Evolutionary conservation across 192 early-diverging fungal species (phyloP).

Genomic region (Chytriomyces sp.): DNA sequence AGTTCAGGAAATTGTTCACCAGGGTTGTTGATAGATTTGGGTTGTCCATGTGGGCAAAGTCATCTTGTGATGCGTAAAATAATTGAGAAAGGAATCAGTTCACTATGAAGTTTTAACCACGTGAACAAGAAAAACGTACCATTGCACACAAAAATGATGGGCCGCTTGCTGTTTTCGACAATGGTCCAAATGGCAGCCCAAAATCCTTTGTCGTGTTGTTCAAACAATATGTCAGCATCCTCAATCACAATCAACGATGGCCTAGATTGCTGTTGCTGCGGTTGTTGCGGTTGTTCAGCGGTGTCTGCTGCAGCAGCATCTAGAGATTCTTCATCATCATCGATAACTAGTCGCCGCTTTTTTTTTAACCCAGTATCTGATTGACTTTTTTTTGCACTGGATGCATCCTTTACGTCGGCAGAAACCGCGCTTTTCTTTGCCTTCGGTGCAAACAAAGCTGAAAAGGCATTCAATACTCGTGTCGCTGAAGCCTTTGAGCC

Average conservation of each 20-base stretch:
- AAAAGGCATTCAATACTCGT: background rate
- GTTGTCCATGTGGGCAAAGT: too few species aligned
- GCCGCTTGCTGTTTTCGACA: conserved; percentile 72
- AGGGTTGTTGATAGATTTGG: background rate
- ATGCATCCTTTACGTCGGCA: background rate
- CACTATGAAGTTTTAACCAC: too few species aligned
- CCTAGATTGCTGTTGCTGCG: conserved; percentile 17
- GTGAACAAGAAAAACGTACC: conserved; percentile 22
- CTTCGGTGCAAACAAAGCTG: background rate
- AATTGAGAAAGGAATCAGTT: too few species aligned
- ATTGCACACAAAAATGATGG: conserved; percentile 85
- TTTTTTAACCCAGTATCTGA: conserved; percentile 5
- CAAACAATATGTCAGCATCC: conserved; percentile 81
- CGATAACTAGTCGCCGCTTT: conserved; percentile 16
- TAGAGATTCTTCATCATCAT: conserved; percentile 13
- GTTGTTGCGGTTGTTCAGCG: background rate
- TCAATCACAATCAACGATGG: conserved; percentile 82
- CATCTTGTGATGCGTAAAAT: too few species aligned
- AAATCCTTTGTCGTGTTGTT: conserved; percentile 75
- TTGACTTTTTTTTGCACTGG: background rate
- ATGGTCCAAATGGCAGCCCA: conserved; percentile 74
- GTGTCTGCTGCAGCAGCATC: background rate
- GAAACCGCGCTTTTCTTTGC: background rate
- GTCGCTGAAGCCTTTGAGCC: background rate
- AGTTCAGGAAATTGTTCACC: background rate